Evolutionary conservation across 108 stramenopile species (phyloP), one percentile per base, ranked within the genome.

Genomic region (Schizochytrium sp.): DNA sequence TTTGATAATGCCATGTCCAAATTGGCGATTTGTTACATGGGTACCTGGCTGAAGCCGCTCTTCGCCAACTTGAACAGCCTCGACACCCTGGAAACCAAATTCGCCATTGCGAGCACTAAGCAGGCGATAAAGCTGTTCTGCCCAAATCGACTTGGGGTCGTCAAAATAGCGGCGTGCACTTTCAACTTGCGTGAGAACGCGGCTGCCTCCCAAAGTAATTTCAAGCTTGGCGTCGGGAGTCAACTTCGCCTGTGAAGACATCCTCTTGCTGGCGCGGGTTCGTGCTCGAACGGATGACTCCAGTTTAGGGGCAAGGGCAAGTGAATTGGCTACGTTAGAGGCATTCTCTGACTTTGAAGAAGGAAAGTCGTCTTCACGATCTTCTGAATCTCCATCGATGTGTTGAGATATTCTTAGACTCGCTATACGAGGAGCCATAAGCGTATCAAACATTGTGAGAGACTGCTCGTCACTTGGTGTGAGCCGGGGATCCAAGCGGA

Each of bases 1-100:
- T 55, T 83, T 83, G 76, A 83, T 83, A 3, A 83, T 83, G 76
- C 76, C 76, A 53, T 83, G 47, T 17, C 76, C 76, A 17, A 83
- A 38, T n/a, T 5, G 7, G 50, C 53, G 47, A 53, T 50, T 49
- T 56, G 10, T 55, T 53, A 83, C 76, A 55, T 83, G 76, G 17
- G 76, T 83, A 1, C 76, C 76, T 7, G 76, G 49, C 28, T 83
- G 76, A 47, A 83, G 47, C 28, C 76, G 47, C 47, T 83, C 76
- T 28, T 83, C 76, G 50, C 76, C 76, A 28, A 10, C 28, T 1
- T 55, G 76, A 13, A n/a, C 53, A 28, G 76, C 76, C 3, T 83
- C 76, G 3, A 83, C 53, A 53, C n/a, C 28, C 76, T 83, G 17
- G 53, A 83, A 83, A 10, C 76, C 76, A 53, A 83, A 83, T 53